Percentiles rank a stretch among this genome's conserved stretches.
Evolutionary conservation across 352 stramenopile genomes (phyloP).

Genomic region (Globisporangium echinulatum): DNA sequence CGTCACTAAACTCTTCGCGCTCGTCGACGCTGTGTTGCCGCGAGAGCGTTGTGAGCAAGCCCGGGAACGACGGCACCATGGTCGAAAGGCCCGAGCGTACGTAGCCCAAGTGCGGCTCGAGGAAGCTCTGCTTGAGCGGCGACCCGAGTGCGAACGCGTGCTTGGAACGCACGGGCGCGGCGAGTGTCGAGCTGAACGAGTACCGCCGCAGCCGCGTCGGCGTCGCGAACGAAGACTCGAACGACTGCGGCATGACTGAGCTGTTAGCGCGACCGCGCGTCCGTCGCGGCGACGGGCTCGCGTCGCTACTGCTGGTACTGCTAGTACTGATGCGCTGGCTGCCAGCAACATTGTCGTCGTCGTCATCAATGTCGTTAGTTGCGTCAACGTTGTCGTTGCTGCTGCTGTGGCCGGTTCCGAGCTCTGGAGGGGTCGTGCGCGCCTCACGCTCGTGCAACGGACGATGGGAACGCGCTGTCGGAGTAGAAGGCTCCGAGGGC

Average conservation of each 20-base stretch:
- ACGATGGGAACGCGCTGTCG: background rate
- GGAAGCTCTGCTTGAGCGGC: conserved; percentile 10
- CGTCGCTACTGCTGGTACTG: background rate
- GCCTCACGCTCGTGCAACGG: background rate
- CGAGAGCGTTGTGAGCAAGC: conserved; percentile 3
- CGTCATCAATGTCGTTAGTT: background rate
- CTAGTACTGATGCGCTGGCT: background rate
- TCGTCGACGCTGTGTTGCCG: conserved; percentile 12
- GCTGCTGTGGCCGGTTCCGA: background rate
- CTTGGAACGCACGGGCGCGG: conserved; percentile 4
- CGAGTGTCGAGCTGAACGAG: conserved; percentile 6
- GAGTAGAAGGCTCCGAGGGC: conserved; percentile 7
- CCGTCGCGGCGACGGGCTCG: conserved; percentile 1
- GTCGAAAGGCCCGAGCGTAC: conserved; percentile 10
- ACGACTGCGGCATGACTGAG: conserved; percentile 4
- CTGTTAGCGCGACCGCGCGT: conserved; percentile 11
- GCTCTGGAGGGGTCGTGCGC: background rate
- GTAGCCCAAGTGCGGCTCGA: conserved; percentile 11
- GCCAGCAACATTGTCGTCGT: background rate
- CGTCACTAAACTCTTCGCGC: conserved; percentile 8
- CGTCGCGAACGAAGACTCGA: conserved; percentile 10
- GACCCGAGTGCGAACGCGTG: conserved; percentile 6
- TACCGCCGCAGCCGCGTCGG: conserved; percentile 11
- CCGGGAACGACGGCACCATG: conserved; percentile 9
- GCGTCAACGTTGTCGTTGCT: background rate